Conservation (phyloP, 192 early-diverging fungal genomes). For the Coemansia sp. region DNA sequence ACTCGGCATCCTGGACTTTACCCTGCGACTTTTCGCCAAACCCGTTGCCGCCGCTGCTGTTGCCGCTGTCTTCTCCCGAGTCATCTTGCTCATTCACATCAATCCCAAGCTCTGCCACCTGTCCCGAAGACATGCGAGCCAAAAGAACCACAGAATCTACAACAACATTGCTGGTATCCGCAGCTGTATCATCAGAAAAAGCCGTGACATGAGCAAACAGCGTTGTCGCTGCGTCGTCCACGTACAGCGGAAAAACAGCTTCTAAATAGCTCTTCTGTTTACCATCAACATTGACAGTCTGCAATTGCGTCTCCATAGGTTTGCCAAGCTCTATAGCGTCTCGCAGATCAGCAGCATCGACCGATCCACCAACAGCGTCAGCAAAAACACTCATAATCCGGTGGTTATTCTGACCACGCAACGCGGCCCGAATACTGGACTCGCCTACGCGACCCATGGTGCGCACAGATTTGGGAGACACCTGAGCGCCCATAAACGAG, state of each 20-base stretch:
- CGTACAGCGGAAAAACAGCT: conserved; percentile 37
- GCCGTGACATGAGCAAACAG: conserved; percentile 24
- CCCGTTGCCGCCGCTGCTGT: not conserved
- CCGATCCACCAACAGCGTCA: not conserved
- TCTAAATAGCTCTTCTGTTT: conserved; percentile 5
- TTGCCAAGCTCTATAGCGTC: conserved; percentile 16
- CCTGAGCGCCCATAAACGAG: not conserved
- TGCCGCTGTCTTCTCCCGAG: too few species aligned
- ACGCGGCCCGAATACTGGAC: conserved; percentile 13
- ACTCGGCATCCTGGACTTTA: conserved; percentile 39
- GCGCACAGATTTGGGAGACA: not conserved
- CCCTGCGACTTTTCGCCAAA: not conserved
- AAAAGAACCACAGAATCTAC: conserved; percentile 9
- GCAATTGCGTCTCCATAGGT: conserved; percentile 20
- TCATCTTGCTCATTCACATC: not conserved
- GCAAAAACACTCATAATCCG: not conserved
- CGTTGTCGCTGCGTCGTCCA: conserved; percentile 14
- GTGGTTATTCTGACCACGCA: not conserved
- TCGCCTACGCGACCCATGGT: not conserved
- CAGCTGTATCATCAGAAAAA: not conserved
- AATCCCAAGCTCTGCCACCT: conserved; percentile 14
- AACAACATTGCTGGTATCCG: not conserved
- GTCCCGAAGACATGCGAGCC: conserved; percentile 13
- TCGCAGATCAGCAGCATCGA: not conserved
- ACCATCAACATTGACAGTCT: not conserved